A percentile compares a stretch with the other conserved stretches of the same genome.
Conservation (phyloP, 2,329 filamentous ascomycete species). For the Juglanconis juglandina region DNA sequence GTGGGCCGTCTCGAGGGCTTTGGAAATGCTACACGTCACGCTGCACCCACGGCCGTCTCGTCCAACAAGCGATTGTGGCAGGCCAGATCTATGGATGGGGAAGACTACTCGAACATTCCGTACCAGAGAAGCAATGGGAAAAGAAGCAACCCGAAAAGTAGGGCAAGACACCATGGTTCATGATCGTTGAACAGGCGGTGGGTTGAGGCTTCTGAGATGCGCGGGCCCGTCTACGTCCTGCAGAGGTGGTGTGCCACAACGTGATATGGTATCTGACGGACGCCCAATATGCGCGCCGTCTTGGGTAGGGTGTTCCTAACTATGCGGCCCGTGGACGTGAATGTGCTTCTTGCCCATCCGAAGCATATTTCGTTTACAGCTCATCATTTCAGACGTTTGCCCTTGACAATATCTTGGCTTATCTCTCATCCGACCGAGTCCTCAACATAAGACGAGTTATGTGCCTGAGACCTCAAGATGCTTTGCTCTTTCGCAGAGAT, state of each 20-base stretch:
- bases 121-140: too few species aligned
- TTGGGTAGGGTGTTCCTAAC: not conserved
- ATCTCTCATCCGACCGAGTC: not conserved
- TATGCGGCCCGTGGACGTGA: not conserved
- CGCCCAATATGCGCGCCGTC: not conserved
- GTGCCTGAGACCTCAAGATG: too few species aligned
- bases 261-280: not conserved
- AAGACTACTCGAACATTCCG: too few species aligned
- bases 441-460: too few species aligned
- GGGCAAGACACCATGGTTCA: too few species aligned
- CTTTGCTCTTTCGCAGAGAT: not conserved
- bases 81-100: too few species aligned
- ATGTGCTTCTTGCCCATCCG: not conserved
- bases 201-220: not conserved
- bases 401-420: not conserved
- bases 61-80: too few species aligned
- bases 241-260: not conserved
- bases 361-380: conserved; percentile 1
- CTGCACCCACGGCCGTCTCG: not conserved
- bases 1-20: too few species aligned
- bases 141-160: too few species aligned
- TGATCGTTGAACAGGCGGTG: too few species aligned
- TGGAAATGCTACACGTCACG: not conserved
- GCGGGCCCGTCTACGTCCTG: not conserved
- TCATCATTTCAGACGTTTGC: not conserved